Percentiles rank a stretch among this genome's conserved stretches.
Evolutionary conservation across 148 eudicot genomes (phyloP).

Genomic region (Diospyros kaki): DNA sequence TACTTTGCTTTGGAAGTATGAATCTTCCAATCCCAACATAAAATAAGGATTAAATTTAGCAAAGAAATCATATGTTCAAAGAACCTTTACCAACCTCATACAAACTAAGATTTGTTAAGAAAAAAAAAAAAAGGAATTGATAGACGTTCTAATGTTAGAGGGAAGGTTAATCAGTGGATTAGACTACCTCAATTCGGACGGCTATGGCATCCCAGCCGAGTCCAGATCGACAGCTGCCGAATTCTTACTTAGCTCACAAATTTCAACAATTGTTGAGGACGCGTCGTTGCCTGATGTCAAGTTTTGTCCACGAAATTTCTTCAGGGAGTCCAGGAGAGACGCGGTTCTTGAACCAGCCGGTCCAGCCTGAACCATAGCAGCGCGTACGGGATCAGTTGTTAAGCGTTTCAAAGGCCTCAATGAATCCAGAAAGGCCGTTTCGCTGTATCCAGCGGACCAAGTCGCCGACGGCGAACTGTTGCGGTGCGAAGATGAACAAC

Average conservation of each 20-base stretch:
- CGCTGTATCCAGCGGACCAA: neutral
- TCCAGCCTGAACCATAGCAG: neutral
- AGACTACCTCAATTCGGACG: neutral
- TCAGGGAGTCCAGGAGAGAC: constrained; percentile 5
- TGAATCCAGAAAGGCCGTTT: constrained; percentile 8
- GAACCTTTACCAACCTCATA: neutral
- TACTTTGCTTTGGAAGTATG: neutral
- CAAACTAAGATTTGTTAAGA: too few species aligned
- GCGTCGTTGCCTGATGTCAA: constrained; percentile 3
- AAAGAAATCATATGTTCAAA: neutral
- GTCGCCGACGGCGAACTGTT: neutral
- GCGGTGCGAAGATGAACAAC: constrained; percentile 10
- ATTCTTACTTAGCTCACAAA: constrained; percentile 5
- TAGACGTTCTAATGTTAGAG: neutral
- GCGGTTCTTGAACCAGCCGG: constrained; percentile 3
- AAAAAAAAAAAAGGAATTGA: neutral
- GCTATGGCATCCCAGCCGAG: neutral
- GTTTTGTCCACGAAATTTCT: constrained; percentile 3
- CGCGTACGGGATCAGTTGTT: neutral
- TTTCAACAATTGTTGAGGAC: constrained; percentile 4
- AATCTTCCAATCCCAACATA: neutral
- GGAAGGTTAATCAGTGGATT: neutral
- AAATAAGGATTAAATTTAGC: neutral
- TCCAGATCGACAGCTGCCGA: neutral
- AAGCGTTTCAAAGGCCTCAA: constrained; percentile 20